Base-by-base conservation (phyloP, 1,284 basidiomycete species). In the Termitomyces sp. region DNA sequence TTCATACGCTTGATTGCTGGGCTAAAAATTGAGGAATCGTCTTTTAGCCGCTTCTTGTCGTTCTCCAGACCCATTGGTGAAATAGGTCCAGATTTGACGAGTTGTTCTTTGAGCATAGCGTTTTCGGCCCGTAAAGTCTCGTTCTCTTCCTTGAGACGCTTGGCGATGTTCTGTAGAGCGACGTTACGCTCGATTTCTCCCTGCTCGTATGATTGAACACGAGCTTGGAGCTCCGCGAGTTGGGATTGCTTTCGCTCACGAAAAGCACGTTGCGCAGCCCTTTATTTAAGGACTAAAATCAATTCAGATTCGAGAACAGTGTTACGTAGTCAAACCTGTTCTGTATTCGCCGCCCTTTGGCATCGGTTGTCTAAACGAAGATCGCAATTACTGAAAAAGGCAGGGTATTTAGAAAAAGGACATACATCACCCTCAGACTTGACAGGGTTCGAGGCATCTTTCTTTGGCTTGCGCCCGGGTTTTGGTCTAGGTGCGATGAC, bases 111-210 rank as follows among this genome's bases (percentile, higher is more conserved):
- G 34, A 91, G 77, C 1, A 72, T 63, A 19, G 65, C 61, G 58
- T 91, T 87, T 68, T 90, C 84, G 53, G 71, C 71, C 41, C 79
- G 78, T n/a, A 93, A 74, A 24, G 70, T 72, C 52, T 86, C 84
- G 56, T 95, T 95, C 66, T 95, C 92, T 57, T 91, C 88, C 71
- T 94, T 95, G 54, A 92, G 78, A 24, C 86, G 84, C 66, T 92
- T 89, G 21, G 91, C 91, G 50, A 93, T 83, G 54, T 81, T 86
- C 67, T 94, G 92, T 19, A 95, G 74, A 41, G 89, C 88, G 46
- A 94, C 83, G 64, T 91, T 93, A 48, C 91, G 86, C 67, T 93
- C 89, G 44, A 93, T 86, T 67, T 94, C 92, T 37, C 92, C 91
- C 60, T 91, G 88, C 67, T 95, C 92, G 63, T 93, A 94, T 37